Base-by-base conservation (phyloP, 2,329 filamentous ascomycete genomes). In the Talaromyces sp. region DNA sequence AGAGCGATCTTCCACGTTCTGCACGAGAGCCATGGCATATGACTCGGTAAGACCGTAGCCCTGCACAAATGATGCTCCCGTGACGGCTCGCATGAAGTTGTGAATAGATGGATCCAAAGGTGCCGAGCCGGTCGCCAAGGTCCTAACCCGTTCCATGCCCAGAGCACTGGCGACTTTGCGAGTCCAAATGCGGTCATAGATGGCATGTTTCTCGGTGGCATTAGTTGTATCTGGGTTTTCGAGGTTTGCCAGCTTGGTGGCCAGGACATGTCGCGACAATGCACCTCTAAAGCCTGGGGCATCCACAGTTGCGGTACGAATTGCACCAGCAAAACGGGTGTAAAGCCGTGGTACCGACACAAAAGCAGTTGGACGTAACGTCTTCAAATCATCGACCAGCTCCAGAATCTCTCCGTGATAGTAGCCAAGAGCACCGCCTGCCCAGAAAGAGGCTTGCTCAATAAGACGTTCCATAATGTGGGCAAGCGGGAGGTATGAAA, bases 41-140 rank as follows among this genome's bases (percentile, higher is more conserved):
- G 93, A 91, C 80, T 99, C 95, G 1, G 95, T 99, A 77, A 99
- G 83, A 58, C 95, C 95, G 77, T 94, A 99, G 34, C 94, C 95
- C 79, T 98, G 94, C 36, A 86, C 78, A 73, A 98, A 91, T 73
- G 88, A 84, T 78, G 89, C 91, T 67, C 86, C 90, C 69, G 96
- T 91, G 34, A 91, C 90, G 45, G 93, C 88, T 53, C 93, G 90
- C 58, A 98, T 86, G 81, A 98, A 97, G 73, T 91, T 86, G 69
- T 98, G 93, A 38, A 98, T 87, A 29, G 88, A 87, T 0, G 93
- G 92, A 72, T 98, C 94, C 49, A 99, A 86, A 67, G 94, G 94
- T 13, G 95, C 94, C 65, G 92, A 95, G 58, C 95, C 95, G 65
- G 90, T 93, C 64, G 96, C 85, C 88, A 97, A 91, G 69, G 84